Evolutionary conservation across 2,329 filamentous ascomycete species (phyloP).

Genomic region (Aureobasidium sp.): DNA sequence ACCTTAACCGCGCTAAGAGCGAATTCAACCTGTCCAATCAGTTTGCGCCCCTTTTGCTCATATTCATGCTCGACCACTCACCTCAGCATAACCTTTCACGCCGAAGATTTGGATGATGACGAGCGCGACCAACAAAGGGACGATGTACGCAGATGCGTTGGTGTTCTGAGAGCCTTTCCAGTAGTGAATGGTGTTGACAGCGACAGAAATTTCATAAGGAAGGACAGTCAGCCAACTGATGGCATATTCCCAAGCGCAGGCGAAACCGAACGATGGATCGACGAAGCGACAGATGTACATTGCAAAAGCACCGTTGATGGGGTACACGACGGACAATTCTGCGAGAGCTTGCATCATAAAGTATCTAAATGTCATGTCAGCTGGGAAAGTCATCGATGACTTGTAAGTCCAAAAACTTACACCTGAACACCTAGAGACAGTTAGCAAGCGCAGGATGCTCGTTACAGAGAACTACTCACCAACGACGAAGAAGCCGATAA

Average conservation of each 20-base stretch:
- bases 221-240: slow-evolving; percentile 24
- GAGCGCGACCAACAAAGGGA: slow-evolving; percentile 25
- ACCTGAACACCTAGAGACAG: background rate
- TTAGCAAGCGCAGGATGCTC: background rate
- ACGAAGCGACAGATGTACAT: slow-evolving; percentile 34
- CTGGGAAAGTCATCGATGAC: slow-evolving; percentile 19
- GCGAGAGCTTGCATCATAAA: slow-evolving; percentile 28
- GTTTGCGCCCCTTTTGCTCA: background rate
- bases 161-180: slow-evolving; percentile 12
- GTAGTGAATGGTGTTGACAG: slow-evolving; percentile 16
- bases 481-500: background rate
- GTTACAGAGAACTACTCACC: background rate
- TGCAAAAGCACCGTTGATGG: slow-evolving; percentile 29
- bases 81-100: slow-evolving; percentile 34
- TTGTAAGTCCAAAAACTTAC: slow-evolving; percentile 16
- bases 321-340: slow-evolving; percentile 30
- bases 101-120: slow-evolving; percentile 27
- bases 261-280: slow-evolving; percentile 30
- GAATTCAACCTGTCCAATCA: slow-evolving; percentile 22
- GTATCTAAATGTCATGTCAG: slow-evolving; percentile 13
- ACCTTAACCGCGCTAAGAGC: slow-evolving; percentile 28
- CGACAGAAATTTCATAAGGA: slow-evolving; percentile 25
- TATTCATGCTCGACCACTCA: background rate
- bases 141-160: slow-evolving; percentile 22
- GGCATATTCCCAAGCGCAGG: slow-evolving; percentile 24